Evolutionary conservation across 352 stramenopile species (phyloP), one percentile per base, ranked within the genome.

Genomic region (Phytophthora hibernalis): DNA sequence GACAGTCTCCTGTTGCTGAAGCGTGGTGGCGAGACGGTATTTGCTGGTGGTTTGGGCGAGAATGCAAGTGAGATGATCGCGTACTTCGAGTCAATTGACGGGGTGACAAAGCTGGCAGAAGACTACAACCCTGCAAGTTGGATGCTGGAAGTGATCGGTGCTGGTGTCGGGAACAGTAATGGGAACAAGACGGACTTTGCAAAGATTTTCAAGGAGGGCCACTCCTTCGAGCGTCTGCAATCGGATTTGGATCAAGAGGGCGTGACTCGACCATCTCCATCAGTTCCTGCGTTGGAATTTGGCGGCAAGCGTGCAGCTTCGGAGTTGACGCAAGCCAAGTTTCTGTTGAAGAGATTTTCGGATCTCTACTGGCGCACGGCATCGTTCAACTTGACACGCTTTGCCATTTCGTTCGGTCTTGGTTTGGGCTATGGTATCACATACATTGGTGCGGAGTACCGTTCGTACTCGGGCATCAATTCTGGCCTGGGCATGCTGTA

Each of bases 111-210:
- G 28, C 88, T 97, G 49, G 65, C 71, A 42, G 59, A 75, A 11
- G 79, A 84, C 50, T 87, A 92, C 65, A 97, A 97, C 62, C 89
- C 91, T 15, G 85, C 89, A 56, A 70, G 44, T 74, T 72, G 64
- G 64, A 72, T 72, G 64, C 20, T 72, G 43, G 64, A 72, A 22
- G 48, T 70, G 30, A 68, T 88, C 92, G 77, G 79, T 53, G 74
- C 76, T 7, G 87, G 68, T 22, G 70, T 80, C 11, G 52, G 54
- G 18, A 67, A 67, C 51, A 68, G 38, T 38, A 78, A 77, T 51
- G 65, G 61, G 8, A 48, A 54, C 30, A 62, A 51, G 26, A 68
- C 65, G 12, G 76, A 89, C 50, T 89, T 78, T 45, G 74, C 68
- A 0, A 30, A 65, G 2, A 26, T 59, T 12, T 89, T 83, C 56